Evolutionary conservation across 225 moss, liverwort and hornwort species (phyloP).

Genomic region (Pleurozium schreberi): DNA sequence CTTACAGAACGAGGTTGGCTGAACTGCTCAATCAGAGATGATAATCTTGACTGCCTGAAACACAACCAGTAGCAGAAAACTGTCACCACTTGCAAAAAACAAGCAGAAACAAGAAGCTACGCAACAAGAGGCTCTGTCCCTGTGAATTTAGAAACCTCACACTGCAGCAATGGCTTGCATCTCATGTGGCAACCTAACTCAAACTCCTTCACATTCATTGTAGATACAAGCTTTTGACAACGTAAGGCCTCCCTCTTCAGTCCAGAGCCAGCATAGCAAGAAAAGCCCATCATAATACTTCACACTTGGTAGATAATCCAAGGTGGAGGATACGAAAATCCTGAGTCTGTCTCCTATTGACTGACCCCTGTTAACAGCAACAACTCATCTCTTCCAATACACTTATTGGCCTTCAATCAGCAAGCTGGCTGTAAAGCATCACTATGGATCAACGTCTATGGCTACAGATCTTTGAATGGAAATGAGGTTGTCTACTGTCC

Average conservation of each 20-base stretch:
- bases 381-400: background rate
- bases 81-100: background rate
- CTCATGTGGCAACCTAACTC: background rate
- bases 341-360: background rate
- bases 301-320: background rate
- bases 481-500: background rate
- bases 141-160: background rate
- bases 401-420: background rate
- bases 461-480: background rate
- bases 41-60: constrained; percentile 24
- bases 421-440: background rate
- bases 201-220: background rate
- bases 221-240: background rate
- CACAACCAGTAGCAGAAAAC: background rate
- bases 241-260: background rate
- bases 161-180: background rate
- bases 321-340: background rate
- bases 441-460: background rate
- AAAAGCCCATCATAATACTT: background rate
- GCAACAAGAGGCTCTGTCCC: background rate
- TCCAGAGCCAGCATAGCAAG: background rate
- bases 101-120: background rate
- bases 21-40: constrained; percentile 24
- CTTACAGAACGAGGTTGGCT: background rate
- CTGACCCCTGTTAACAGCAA: background rate